A percentile compares a stretch with the other conserved stretches of the same genome.
These are phyloP conservation scores for Chlamydomonas sp. DNA, from an alignment of 139 green algal genomes.

Conservation along the genomic window DNA sequence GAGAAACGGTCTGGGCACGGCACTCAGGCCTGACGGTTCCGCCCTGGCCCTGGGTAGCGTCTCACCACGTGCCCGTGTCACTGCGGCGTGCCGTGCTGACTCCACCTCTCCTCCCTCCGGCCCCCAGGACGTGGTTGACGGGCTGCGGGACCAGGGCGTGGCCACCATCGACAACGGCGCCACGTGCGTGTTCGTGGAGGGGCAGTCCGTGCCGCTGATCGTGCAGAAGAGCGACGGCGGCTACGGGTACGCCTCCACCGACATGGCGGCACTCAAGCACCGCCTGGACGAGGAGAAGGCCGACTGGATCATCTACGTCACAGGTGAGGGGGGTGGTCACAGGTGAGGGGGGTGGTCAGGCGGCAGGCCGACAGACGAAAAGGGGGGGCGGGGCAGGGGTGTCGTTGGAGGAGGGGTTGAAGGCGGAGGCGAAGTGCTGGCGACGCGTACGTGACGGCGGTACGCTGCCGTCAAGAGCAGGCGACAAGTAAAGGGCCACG, in stretches of 20 bases:
- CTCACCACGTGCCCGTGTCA: too few species aligned
- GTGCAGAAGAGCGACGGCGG: constrained; percentile 96
- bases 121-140: constrained; percentile 70
- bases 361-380: too few species aligned
- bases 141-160: constrained; percentile 79
- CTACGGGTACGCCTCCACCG: constrained; percentile 95
- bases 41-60: too few species aligned
- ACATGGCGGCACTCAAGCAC: constrained; percentile 92
- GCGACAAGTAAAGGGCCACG: too few species aligned
- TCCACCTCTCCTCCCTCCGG: too few species aligned
- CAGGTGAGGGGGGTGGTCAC: constrained; percentile 36
- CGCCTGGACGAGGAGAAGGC: constrained; percentile 89
- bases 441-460: too few species aligned
- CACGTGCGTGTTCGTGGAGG: constrained; percentile 82
- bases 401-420: neutral
- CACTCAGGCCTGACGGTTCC: too few species aligned
- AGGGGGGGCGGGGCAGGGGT: neutral
- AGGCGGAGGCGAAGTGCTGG: too few species aligned
- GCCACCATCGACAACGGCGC: constrained; percentile 88
- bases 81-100: too few species aligned
- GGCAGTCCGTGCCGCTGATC: constrained; percentile 86
- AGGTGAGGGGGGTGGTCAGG: too few species aligned
- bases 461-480: too few species aligned
- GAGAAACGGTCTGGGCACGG: too few species aligned
- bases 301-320: constrained; percentile 98